These are phyloP conservation scores for Ascodesmis nigricans DNA, from an alignment of 495 filamentous ascomycete species.

Conservation along the genomic window DNA sequence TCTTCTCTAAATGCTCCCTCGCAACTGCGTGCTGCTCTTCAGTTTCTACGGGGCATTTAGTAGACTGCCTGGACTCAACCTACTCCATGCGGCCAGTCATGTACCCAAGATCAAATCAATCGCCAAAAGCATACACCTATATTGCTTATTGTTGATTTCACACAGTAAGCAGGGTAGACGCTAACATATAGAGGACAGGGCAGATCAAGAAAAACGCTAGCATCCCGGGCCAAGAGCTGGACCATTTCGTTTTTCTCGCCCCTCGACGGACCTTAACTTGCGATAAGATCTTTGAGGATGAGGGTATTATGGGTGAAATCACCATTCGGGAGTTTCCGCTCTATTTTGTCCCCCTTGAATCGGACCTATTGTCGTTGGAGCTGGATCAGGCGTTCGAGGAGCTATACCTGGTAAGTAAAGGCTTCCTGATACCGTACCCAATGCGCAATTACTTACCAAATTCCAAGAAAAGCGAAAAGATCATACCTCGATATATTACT, in stretches of 20 bases:
- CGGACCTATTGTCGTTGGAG: conserved; percentile 78
- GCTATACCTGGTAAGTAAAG: conserved; percentile 50
- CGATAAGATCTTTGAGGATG: conserved; percentile 79
- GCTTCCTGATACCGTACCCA: too few species aligned
- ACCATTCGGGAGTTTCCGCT: conserved; percentile 68
- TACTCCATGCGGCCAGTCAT: conserved; percentile 43
- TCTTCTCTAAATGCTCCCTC: conserved; percentile 1
- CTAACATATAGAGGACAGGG: conserved; percentile 35
- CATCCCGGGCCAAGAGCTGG: conserved; percentile 65
- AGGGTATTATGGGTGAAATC: conserved; percentile 79
- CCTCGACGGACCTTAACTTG: conserved; percentile 79
- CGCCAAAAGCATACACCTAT: conserved; percentile 12
- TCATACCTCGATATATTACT: conserved; percentile 65
- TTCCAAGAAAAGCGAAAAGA: conserved; percentile 44
- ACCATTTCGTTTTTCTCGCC: conserved; percentile 61
- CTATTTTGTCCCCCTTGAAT: conserved; percentile 75
- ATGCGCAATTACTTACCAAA: background rate
- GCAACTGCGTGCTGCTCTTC: too few species aligned
- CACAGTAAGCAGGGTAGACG: background rate
- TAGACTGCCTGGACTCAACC: conserved; percentile 38
- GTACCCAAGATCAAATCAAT: conserved; percentile 37
- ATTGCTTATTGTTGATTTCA: conserved; percentile 8
- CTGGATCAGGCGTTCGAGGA: conserved; percentile 70
- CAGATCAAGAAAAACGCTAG: conserved; percentile 74
- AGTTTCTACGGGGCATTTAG: conserved; percentile 30